Conservation (phyloP, 2,329 filamentous ascomycete genomes). For the Myriosclerotinia duriaeana region DNA sequence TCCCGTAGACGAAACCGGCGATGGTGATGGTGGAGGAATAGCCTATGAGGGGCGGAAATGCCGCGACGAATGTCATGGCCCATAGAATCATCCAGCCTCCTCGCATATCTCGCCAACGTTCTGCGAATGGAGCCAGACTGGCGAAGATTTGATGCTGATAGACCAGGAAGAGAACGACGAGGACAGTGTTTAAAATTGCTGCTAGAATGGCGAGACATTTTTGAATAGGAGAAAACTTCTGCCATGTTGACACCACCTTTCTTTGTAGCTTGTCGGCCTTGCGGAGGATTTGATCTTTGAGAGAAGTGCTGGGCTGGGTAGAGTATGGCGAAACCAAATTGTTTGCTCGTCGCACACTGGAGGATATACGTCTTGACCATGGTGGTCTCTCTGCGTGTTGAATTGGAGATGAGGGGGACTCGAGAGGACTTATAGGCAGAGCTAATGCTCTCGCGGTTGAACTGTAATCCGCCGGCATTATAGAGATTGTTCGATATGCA, state of each 20-base stretch:
- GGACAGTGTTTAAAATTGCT: constrained; percentile 48
- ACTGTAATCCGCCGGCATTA: constrained; percentile 54
- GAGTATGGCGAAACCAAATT: constrained; percentile 31
- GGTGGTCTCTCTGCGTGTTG: constrained; percentile 46
- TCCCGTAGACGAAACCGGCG: constrained; percentile 69
- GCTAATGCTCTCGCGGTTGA: constrained; percentile 52
- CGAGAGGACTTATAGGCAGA: constrained; percentile 46
- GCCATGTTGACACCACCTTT: constrained; percentile 51
- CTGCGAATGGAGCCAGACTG: constrained; percentile 69
- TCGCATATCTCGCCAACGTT: constrained; percentile 68
- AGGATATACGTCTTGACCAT: constrained; percentile 51
- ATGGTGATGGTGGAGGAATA: constrained; percentile 68
- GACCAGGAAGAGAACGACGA: constrained; percentile 68
- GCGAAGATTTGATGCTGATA: constrained; percentile 80
- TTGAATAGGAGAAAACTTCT: constrained; percentile 59
- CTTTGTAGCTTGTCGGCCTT: constrained; percentile 55
- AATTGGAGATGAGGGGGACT: constrained; percentile 47
- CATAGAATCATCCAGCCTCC: constrained; percentile 70
- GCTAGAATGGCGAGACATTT: constrained; percentile 56
- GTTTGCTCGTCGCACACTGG: constrained; percentile 39
- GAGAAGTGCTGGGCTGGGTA: constrained; percentile 33
- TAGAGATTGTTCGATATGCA: background rate
- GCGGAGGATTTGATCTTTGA: constrained; percentile 45
- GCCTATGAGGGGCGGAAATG: constrained; percentile 70
- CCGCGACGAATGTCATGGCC: constrained; percentile 63